These are phyloP conservation scores for Pseudogymnoascus sp. DNA, from an alignment of 2,329 filamentous ascomycete genomes.

Conservation along the genomic window DNA sequence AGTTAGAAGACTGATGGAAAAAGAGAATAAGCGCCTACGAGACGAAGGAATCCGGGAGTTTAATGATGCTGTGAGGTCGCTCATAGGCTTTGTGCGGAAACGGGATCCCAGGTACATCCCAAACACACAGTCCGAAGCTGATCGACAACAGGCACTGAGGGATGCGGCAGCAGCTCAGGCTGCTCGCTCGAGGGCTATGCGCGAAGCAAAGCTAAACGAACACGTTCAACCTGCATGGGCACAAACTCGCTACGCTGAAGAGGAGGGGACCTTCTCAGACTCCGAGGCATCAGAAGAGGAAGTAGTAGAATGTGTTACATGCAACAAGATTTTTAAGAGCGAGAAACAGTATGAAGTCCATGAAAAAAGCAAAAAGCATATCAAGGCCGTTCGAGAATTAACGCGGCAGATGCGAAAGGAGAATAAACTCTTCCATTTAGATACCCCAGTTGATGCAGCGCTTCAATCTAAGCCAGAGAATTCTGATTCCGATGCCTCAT, in stretches of 20 bases:
- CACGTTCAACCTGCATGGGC: slow-evolving; percentile 69
- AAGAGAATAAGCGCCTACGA: slow-evolving; percentile 80
- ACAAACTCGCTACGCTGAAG: slow-evolving; percentile 49
- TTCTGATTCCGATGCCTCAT: slow-evolving; percentile 19
- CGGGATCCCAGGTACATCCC: slow-evolving; percentile 79
- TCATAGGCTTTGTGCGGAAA: slow-evolving; percentile 85
- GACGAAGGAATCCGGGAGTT: slow-evolving; percentile 82
- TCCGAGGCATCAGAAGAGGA: slow-evolving; percentile 43
- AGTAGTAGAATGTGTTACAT: slow-evolving; percentile 64
- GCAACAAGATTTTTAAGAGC: slow-evolving; percentile 78
- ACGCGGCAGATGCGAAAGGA: slow-evolving; percentile 78
- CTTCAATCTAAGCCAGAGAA: slow-evolving; percentile 14
- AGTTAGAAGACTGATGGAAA: slow-evolving; percentile 80
- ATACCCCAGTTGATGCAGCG: slow-evolving; percentile 18
- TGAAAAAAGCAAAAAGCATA: slow-evolving; percentile 93
- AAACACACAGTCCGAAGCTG: slow-evolving; percentile 69
- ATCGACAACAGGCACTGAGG: slow-evolving; percentile 71
- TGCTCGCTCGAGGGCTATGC: slow-evolving; percentile 71
- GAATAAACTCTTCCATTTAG: slow-evolving; percentile 54
- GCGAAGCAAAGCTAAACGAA: slow-evolving; percentile 65
- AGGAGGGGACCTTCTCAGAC: slow-evolving; percentile 53
- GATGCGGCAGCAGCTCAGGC: slow-evolving; percentile 79
- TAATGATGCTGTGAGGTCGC: slow-evolving; percentile 81
- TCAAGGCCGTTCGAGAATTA: slow-evolving; percentile 76
- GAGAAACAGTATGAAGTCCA: slow-evolving; percentile 87